These are phyloP conservation scores for Linum lewisii DNA, from an alignment of 345 rosid species.

Conservation along the genomic window DNA sequence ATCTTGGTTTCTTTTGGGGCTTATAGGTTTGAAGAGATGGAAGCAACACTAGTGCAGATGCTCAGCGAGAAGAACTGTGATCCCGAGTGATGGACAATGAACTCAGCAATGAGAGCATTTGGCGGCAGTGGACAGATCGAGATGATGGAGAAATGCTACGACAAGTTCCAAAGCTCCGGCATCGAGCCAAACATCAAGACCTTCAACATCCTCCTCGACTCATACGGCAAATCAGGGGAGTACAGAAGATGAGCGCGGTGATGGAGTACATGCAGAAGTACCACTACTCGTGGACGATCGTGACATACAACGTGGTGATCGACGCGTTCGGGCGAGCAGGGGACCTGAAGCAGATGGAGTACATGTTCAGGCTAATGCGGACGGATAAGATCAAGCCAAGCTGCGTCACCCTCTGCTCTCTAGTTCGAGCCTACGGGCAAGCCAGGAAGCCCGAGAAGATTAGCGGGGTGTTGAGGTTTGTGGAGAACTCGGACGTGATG, in stretches of 20 bases:
- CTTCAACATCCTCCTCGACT: constrained; percentile 78
- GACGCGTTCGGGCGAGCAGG: constrained; percentile 89
- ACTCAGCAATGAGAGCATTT: constrained; percentile 82
- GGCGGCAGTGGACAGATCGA: constrained; percentile 72
- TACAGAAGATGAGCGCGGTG: constrained; percentile 85
- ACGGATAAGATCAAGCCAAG: constrained; percentile 77
- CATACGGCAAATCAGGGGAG: constrained; percentile 65
- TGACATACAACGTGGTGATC: constrained; percentile 84
- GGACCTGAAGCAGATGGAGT: constrained; percentile 82
- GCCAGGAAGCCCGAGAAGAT: constrained; percentile 63
- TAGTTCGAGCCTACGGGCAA: constrained; percentile 75
- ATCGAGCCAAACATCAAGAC: constrained; percentile 81
- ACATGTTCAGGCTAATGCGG: constrained; percentile 70
- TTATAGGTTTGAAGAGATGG: constrained; percentile 86
- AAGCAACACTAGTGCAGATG: constrained; percentile 68
- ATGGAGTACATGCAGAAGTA: constrained; percentile 93
- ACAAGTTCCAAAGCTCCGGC: constrained; percentile 86
- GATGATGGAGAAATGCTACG: constrained; percentile 88
- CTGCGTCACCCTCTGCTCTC: constrained; percentile 77
- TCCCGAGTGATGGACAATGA: constrained; percentile 95
- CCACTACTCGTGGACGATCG: constrained; percentile 85
- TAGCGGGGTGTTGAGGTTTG: constrained; percentile 54
- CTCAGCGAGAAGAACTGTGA: constrained; percentile 49
- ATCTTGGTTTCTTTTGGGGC: constrained; percentile 15
- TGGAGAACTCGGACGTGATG: constrained; percentile 67